Evolutionary conservation across 164 flowering plant genomes (phyloP).

Genomic region (Annona squamosa): DNA sequence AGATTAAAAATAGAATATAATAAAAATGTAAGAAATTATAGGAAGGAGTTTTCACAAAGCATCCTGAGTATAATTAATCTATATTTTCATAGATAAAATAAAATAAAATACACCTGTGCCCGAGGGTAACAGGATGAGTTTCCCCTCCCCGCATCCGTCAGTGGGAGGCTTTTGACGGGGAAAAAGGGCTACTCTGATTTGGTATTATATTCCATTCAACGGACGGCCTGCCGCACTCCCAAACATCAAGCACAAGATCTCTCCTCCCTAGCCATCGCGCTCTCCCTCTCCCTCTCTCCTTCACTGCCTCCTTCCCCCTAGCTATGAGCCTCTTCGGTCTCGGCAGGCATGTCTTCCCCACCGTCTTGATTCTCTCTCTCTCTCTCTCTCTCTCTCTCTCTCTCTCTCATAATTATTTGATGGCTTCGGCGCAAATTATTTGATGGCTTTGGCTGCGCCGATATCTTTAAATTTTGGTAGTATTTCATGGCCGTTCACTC

Average conservation of each 20-base stretch:
- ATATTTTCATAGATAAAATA: too few species aligned
- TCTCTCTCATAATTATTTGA: not conserved
- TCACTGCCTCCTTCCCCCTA: not conserved
- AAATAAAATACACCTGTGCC: too few species aligned
- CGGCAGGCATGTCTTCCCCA: conserved; percentile 18
- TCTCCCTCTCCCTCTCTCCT: too few species aligned
- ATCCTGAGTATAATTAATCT: too few species aligned
- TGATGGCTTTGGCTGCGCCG: not conserved
- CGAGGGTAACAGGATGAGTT: too few species aligned
- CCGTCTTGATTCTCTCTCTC: not conserved
- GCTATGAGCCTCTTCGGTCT: conserved; percentile 32
- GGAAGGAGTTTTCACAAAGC: too few species aligned
- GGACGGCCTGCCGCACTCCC: not conserved
- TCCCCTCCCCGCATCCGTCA: not conserved
- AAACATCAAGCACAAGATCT: not conserved
- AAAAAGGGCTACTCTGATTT: not conserved
- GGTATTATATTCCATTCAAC: not conserved
- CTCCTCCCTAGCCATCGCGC: not conserved
- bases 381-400: not conserved
- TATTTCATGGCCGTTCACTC: not conserved
- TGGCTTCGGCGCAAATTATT: not conserved
- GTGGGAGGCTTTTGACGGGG: not conserved
- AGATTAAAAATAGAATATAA: too few species aligned
- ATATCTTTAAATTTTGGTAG: not conserved
- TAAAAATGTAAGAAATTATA: too few species aligned